A percentile compares a stretch with the other conserved stretches of the same genome.
Evolutionary conservation across 192 early-diverging fungal genomes (phyloP).

Genomic region (Coemansia sp.): DNA sequence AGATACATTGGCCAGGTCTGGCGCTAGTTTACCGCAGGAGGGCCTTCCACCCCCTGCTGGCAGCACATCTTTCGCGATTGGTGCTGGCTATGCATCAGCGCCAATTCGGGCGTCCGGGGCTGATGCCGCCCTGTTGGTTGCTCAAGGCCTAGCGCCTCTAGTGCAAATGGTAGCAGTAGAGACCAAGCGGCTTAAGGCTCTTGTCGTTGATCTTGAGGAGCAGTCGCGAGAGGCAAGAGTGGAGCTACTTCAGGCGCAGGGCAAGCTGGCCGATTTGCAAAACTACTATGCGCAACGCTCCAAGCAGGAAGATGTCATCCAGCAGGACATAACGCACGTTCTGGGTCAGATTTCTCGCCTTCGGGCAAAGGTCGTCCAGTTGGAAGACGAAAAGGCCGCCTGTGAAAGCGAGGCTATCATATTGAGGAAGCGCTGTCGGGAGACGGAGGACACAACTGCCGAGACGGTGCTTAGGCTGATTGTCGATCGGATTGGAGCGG

Average conservation of each 20-base stretch:
- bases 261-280: conserved; percentile 23
- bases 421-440: conserved; percentile 27
- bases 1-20: neutral
- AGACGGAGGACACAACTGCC: conserved; percentile 24
- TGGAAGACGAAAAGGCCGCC: conserved; percentile 28
- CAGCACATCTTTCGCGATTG: neutral
- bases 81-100: neutral
- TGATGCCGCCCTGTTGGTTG: conserved; percentile 21
- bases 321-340: conserved; percentile 50
- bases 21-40: neutral
- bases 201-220: conserved; percentile 28
- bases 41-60: neutral
- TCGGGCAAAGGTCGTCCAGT: conserved; percentile 23
- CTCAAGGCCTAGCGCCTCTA: conserved; percentile 22
- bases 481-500: conserved; percentile 36
- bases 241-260: conserved; percentile 30
- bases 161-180: conserved; percentile 27
- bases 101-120: conserved; percentile 10
- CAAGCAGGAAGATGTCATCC: conserved; percentile 36
- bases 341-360: conserved; percentile 42
- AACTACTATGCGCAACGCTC: conserved; percentile 28
- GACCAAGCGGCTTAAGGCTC: conserved; percentile 11
- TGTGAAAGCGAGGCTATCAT: conserved; percentile 24
- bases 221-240: conserved; percentile 23
- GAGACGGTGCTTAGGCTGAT: conserved; percentile 40